phyloP scores from a whole-genome alignment of 345 rosid genomes.

The Rhizophora mangle region DNA sequence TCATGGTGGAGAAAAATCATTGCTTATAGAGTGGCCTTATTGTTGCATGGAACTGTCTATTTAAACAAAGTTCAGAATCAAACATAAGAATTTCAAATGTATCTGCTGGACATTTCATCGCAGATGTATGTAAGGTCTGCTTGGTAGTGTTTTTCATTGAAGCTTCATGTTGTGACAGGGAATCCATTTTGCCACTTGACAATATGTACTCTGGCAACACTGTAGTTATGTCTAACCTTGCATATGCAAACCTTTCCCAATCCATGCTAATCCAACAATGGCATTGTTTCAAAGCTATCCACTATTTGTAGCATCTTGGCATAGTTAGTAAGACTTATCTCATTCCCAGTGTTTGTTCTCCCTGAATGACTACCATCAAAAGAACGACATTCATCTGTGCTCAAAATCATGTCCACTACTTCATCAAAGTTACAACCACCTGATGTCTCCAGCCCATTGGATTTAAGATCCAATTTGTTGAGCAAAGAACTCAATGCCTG shows the following conservation, averaged over 20 bases:
- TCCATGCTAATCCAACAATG: conserved; percentile 80
- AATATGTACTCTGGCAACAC: conserved; percentile 52
- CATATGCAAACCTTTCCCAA: conserved; percentile 92
- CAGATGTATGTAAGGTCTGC: conserved; percentile 35
- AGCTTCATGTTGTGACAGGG: conserved; percentile 15
- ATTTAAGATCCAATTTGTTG: too few species aligned
- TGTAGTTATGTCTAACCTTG: conserved; percentile 69
- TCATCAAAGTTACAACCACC: conserved; percentile 55
- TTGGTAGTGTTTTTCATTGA: conserved; percentile 21
- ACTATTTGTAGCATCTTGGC: conserved; percentile 35
- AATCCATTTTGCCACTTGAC: too few species aligned
- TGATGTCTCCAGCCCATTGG: conserved; percentile 29
- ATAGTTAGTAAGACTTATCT: conserved; percentile 32
- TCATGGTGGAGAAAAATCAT: conserved; percentile 60
- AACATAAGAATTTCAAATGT: conserved; percentile 71
- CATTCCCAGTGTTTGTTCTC: conserved; percentile 28
- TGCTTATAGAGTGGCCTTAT: conserved; percentile 88
- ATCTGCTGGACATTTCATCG: conserved; percentile 67
- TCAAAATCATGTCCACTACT: conserved; percentile 59
- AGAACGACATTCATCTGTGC: conserved; percentile 22
- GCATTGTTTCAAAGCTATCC: conserved; percentile 50
- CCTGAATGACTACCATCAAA: conserved; percentile 13
- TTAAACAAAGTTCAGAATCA: conserved; percentile 71
- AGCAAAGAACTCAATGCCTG: conserved; percentile 40
- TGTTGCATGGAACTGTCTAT: conserved; percentile 63